Base-by-base conservation (phyloP, 495 filamentous ascomycete species). In the Saxispiralis lemnorum region DNA sequence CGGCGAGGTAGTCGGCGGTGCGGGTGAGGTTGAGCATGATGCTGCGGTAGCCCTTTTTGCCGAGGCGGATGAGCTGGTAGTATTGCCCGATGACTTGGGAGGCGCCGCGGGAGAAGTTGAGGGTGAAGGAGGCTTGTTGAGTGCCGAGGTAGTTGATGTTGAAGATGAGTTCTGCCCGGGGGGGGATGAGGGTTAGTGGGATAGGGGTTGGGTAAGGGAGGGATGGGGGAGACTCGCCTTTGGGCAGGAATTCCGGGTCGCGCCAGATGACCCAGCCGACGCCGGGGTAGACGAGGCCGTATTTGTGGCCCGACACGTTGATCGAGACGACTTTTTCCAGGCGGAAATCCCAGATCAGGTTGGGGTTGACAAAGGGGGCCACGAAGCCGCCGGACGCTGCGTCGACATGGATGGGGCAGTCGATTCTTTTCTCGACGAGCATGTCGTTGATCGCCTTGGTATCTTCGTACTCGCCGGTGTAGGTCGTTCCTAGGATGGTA, bases 81-180 rank as follows among this genome's bases (percentile, higher is more conserved):
- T 94, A 94, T 60, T 94, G 86, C 24, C 86, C 86, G 55, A 94
- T 93, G 49, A 94, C 76, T 53, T 93, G 86, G 32, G 78, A 78
- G 35, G 86, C 86, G 44, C 86, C 86, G 61, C 89, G 88, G 58
- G 79, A 85, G 68, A 94, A 94, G 67, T 94, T 94, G 40, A 94
- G 71, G n/a, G 86, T 94, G 68, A 93, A 93, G 41, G 83, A 92
- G n/a, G 85, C 76, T 62, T 94, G 86, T 52, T 94, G 83, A 18
- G 86, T 81, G 42, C 86, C 86, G 2, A 94, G 78, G 59, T 94
- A 94, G 65, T 94, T 94, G 70, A 93, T 88, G 69, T 92, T 93
- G 73, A 94, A 94, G 54, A 94, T 82, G 31, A 94, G 76, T 57
- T 93, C 86, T 54, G n/a, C n/a, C n/a, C n/a, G 30, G 7, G 33